phyloP scores from a whole-genome alignment of 1,139 yeast genomes.

The Pichia sp. region DNA sequence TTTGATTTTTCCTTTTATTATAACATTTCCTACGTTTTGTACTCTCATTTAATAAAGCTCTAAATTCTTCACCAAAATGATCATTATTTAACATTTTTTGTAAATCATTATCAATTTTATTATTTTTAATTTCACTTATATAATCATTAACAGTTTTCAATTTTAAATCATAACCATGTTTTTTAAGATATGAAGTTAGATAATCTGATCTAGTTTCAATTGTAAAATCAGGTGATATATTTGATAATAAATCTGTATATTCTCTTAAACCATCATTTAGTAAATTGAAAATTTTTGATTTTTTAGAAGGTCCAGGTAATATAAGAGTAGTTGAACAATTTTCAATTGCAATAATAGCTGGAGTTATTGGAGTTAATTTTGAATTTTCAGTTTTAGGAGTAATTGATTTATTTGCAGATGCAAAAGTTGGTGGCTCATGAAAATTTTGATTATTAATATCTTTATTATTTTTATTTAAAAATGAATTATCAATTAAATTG shows the following conservation, averaged over 20 bases:
- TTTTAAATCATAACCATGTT: constrained; percentile 17
- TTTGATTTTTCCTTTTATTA: constrained; percentile 19
- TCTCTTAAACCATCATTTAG: constrained; percentile 21
- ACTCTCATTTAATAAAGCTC: constrained; percentile 20
- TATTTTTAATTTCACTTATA: constrained; percentile 21
- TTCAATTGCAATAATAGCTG: background rate
- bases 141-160: constrained; percentile 25
- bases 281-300: constrained; percentile 4
- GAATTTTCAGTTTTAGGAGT: constrained; percentile 11
- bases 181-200: constrained; percentile 18
- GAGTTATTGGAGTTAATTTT: background rate
- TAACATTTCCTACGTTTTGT: constrained; percentile 24
- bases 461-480: background rate
- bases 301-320: background rate
- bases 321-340: background rate
- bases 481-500: too few species aligned
- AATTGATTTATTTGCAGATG: background rate
- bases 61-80: constrained; percentile 17
- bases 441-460: background rate
- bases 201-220: constrained; percentile 24
- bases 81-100: constrained; percentile 14
- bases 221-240: constrained; percentile 15
- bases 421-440: constrained; percentile 11
- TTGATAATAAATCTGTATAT: constrained; percentile 20
- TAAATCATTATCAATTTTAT: constrained; percentile 15